Evolutionary conservation across 352 stramenopile species (phyloP).

Genomic region (Phytophthora quininea): DNA sequence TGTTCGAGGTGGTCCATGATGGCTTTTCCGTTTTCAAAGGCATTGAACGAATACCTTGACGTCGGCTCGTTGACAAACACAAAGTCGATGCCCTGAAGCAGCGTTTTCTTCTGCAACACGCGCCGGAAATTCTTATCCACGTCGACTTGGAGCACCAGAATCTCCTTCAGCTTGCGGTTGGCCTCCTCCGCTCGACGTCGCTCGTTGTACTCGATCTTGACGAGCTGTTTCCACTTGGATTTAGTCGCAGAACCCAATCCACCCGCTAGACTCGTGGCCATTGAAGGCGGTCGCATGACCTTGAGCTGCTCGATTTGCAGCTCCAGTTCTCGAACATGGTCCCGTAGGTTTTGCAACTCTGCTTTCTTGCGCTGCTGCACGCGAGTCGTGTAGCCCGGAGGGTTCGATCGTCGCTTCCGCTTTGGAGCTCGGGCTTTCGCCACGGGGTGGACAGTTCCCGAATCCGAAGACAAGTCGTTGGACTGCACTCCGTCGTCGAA

Average conservation of each 20-base stretch:
- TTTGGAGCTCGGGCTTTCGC: not conserved
- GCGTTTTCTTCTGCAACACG: conserved; percentile 21
- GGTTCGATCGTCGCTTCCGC: conserved; percentile 12
- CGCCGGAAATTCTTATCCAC: conserved; percentile 17
- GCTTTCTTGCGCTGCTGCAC: conserved; percentile 25
- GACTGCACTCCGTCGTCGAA: conserved; percentile 17
- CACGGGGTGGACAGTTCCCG: not conserved
- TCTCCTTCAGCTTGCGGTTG: conserved; percentile 24
- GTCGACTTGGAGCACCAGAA: conserved; percentile 13
- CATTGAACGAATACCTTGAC: conserved; percentile 18
- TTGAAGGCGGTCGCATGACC: not conserved
- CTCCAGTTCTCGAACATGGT: conserved; percentile 21
- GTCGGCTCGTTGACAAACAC: conserved; percentile 27
- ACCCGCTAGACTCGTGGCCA: no score
- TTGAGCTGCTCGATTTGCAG: conserved; percentile 9
- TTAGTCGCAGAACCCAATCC: not conserved
- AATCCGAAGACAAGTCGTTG: not conserved
- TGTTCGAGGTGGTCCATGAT: conserved; percentile 21
- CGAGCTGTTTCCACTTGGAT: conserved; percentile 17
- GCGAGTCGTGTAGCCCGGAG: conserved; percentile 23
- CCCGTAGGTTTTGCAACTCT: conserved; percentile 25
- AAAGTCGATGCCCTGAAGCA: conserved; percentile 23
- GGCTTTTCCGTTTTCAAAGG: conserved; percentile 22
- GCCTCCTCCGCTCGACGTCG: conserved; percentile 27
- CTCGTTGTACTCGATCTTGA: conserved; percentile 6